Percentiles rank a stretch among this genome's conserved stretches.
These are phyloP conservation scores for Penicillium hordei DNA, from an alignment of 2,329 filamentous ascomycete species.

Conservation along the genomic window DNA sequence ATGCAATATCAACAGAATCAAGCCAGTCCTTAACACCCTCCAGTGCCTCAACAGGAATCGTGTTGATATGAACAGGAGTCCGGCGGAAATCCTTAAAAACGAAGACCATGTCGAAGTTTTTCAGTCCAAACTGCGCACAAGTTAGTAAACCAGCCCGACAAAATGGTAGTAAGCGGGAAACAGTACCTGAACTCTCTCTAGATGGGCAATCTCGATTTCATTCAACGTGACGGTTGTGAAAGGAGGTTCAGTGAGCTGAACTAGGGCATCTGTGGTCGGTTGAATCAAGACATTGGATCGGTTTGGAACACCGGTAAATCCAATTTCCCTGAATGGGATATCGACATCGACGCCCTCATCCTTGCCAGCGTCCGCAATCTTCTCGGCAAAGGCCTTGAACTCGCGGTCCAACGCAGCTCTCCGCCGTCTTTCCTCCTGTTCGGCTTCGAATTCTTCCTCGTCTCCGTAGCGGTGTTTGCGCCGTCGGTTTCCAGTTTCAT, in stretches of 20 bases:
- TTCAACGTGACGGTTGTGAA: constrained; percentile 95
- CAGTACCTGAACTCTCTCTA: constrained; percentile 76
- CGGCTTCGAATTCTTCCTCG: constrained; percentile 97
- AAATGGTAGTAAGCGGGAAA: neutral
- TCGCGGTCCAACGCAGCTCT: constrained; percentile 90
- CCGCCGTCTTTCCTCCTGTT: constrained; percentile 91
- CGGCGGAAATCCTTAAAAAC: constrained; percentile 96
- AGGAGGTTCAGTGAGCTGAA: constrained; percentile 93
- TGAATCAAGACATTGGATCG: constrained; percentile 94
- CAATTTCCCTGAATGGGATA: constrained; percentile 93
- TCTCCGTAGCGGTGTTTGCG: constrained; percentile 97
- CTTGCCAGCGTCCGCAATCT: constrained; percentile 92
- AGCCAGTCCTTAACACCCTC: constrained; percentile 98
- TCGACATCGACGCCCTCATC: constrained; percentile 90
- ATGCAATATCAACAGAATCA: constrained; percentile 92
- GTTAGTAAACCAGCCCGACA: constrained; percentile 24
- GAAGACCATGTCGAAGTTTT: constrained; percentile 98
- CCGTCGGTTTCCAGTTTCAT: constrained; percentile 97
- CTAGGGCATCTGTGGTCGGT: constrained; percentile 93
- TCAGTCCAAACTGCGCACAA: constrained; percentile 76
- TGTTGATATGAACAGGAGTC: constrained; percentile 93
- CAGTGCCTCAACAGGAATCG: constrained; percentile 90
- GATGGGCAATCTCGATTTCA: constrained; percentile 92
- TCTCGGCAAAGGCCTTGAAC: constrained; percentile 95
- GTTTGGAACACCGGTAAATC: constrained; percentile 94